These are phyloP conservation scores for Sparassis latifolia DNA, from an alignment of 1,284 basidiomycete genomes.

Conservation along the genomic window DNA sequence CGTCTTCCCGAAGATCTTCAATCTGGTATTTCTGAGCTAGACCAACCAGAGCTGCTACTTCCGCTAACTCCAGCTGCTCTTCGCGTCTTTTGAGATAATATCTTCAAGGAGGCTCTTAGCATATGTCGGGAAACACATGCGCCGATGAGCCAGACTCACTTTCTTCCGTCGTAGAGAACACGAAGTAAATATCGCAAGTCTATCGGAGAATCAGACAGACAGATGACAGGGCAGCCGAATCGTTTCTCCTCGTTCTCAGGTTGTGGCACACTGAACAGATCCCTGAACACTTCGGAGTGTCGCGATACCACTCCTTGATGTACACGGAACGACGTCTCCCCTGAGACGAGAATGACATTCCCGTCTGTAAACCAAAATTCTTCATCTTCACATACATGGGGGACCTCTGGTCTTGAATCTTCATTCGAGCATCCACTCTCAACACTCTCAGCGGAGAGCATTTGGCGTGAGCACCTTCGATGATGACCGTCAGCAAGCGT, in stretches of 20 bases:
- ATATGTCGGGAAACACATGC: background rate
- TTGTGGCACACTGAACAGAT: background rate
- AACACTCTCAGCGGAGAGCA: no score
- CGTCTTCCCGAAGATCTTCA: background rate
- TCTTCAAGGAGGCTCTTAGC: background rate
- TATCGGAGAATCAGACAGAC: background rate
- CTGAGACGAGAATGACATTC: background rate
- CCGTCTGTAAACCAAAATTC: background rate
- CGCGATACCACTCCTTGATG: background rate
- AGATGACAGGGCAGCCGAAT: background rate
- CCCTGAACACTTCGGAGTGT: background rate
- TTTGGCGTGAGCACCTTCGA: no score
- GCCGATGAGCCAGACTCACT: background rate
- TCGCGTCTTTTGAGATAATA: background rate
- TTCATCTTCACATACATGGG: background rate
- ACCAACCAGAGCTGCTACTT: slow-evolving; percentile 1
- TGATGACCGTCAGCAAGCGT: no score
- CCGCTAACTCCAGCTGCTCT: background rate
- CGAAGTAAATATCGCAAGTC: background rate
- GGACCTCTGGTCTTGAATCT: no score
- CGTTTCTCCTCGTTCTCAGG: background rate
- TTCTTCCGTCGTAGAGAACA: background rate
- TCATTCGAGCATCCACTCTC: no score
- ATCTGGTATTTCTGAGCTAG: slow-evolving; percentile 5
- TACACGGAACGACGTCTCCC: background rate